Evolutionary conservation across 176 grass and related monocot species (phyloP).

Genomic region (Aegilops longissima): DNA sequence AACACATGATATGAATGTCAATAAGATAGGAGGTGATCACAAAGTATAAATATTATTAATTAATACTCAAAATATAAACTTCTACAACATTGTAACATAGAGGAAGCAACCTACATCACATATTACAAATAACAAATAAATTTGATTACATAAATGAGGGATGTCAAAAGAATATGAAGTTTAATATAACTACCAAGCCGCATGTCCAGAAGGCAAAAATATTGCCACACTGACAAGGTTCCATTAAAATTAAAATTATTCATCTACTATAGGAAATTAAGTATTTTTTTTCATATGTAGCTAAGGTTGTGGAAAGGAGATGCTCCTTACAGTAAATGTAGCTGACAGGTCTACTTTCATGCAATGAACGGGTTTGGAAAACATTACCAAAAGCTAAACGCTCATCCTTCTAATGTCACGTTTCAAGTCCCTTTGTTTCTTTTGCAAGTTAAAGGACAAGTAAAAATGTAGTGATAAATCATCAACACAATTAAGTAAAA

Average conservation of each 20-base stretch:
- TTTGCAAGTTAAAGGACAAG: conserved; percentile 42
- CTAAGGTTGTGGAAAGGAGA: conserved; percentile 22
- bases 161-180: not conserved
- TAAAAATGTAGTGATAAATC: conserved; percentile 28
- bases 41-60: conserved; percentile 29
- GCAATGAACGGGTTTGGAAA: conserved; percentile 42
- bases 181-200: conserved; percentile 14
- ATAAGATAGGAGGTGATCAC: not conserved
- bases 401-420: conserved; percentile 59
- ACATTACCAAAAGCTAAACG: conserved; percentile 21
- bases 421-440: conserved; percentile 65
- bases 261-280: no score
- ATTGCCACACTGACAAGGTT: not conserved
- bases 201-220: not conserved
- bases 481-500: not conserved
- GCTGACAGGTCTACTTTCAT: conserved; percentile 40
- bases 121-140: conserved; percentile 5
- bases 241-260: not conserved
- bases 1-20: conserved; percentile 36
- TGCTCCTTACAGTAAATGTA: conserved; percentile 71
- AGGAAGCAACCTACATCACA: conserved; percentile 13
- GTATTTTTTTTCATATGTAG: not conserved
- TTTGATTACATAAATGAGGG: conserved; percentile 8
- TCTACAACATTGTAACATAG: not conserved
- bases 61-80: conserved; percentile 19